Evolutionary conservation across 371 early-diverging fungal genomes (phyloP), one percentile per base, ranked within the genome.

Genomic region (Polyrhizophydium stewartii): DNA sequence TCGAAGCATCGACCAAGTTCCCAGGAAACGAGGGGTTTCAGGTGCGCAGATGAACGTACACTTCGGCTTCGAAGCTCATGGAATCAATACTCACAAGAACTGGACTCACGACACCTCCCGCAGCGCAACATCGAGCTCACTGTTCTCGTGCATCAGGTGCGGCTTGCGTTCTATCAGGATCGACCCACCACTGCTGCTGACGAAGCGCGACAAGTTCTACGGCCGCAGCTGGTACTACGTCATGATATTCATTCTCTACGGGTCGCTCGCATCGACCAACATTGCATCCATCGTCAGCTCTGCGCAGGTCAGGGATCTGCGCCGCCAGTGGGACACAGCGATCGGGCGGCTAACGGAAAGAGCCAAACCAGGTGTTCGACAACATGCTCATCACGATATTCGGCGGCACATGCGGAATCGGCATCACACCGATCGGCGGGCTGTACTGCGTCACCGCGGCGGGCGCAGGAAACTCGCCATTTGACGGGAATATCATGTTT

Each of bases 101-200:
- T 43, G 43, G 16, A 16, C 43, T 17, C 16, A 17, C 17, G 16
- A 43, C n/a, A 43, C n/a, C 43, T 17, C 31, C 12, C 31, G 25
- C 51, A 76, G 72, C 24, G 70, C 38, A 78, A 78, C 59, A 69
- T 78, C 25, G 79, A 78, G 58, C 67, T 74, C 45, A 75, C 79
- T 7, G 76, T 78, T 30, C 60, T 78, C 35, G 79, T 78, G 9
- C 79, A 78, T 63, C 79, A 78, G 51, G 51, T 59, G 45, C 43
- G 68, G n/a, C n/a, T n/a, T n/a, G n/a, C n/a, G n/a, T n/a, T n/a
- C n/a, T n/a, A n/a, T n/a, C n/a, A n/a, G n/a, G n/a, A n/a, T n/a
- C n/a, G n/a, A n/a, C n/a, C n/a, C n/a, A n/a, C n/a, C n/a, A n/a
- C n/a, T n/a, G n/a, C n/a, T n/a, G n/a, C 13, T 27, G 17, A 55